Base-by-base conservation (phyloP, 129 eudicot species). In the Erigeron canadensis region DNA sequence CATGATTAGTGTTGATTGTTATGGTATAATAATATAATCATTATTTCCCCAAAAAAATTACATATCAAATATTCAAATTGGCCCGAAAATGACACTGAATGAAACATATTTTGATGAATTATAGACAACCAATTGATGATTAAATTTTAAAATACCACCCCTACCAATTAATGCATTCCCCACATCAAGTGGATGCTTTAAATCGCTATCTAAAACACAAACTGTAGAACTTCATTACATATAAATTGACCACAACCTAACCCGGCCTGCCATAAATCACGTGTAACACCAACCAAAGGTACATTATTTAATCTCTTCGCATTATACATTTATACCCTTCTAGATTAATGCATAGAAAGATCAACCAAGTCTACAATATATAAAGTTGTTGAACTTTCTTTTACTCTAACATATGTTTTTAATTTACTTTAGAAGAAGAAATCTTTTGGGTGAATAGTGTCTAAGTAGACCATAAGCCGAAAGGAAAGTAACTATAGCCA, bases 381-480 rank as follows among this genome's bases (percentile, higher is more conserved):
- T 19, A 19, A 45, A 37, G 61, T 11, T 69, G 17, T 42, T 12
- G 13, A 6, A 50, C 34, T 28, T 37, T 63, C 1, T 39, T 42
- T 40, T 47, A 12, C 37, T 5, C 4, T 13, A 13, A 4, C 4
- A 7, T n/a, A 4, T 50, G 5, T 13, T 64, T 21, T 23, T 23
- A 23, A 62, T 61, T 22, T 65, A 63, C 80, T 87, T 90, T 28
- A 81, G 76, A 16, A 63, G 53, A 61, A 86, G 77, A 69, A 83
- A 88, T 2, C 73, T 74, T 42, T 82, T 80, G 8, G 95, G 85
- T 44, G 97, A 88, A 62, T 88, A 91, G 72, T 70, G 86, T 74
- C 89, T 80, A 66, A 91, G 88, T 3, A 91, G 63, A 56, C 69
- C 50, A 46, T 77, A 88, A 57, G 92, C 86, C 10, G 97, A 91